Percentiles rank a stretch among this genome's conserved stretches.
Conservation (phyloP, 768 basidiomycete species). For the Xerocomus spinulosus region DNA sequence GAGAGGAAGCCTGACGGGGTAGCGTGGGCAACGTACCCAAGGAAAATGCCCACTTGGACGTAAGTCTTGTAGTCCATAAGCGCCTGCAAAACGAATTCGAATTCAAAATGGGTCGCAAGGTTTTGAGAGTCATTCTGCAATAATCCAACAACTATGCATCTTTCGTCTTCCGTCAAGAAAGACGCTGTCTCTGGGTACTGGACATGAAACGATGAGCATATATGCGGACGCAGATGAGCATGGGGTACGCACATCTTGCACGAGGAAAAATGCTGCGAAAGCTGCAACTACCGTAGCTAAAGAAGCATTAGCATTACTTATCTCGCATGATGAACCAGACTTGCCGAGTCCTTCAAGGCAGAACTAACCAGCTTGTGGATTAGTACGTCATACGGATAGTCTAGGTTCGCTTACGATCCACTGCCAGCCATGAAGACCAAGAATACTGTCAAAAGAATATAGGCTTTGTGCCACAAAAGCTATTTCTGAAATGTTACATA, state of each 20-base stretch:
- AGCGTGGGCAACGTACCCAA: not conserved
- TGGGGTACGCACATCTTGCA: not conserved
- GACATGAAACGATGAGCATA: not conserved
- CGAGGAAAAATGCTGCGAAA: not conserved
- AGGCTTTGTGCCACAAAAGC: not conserved
- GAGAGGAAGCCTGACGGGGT: not conserved
- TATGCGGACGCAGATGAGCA: not conserved
- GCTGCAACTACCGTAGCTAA: not conserved
- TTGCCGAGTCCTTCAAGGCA: not conserved
- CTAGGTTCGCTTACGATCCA: too few species aligned
- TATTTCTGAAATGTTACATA: not conserved
- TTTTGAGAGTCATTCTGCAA: not conserved
- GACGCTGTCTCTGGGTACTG: not conserved
- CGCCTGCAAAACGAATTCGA: not conserved
- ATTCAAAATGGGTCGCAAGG: not conserved
- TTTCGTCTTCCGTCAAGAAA: not conserved
- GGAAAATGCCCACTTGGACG: not conserved
- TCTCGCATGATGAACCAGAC: not conserved
- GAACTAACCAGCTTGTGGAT: not conserved
- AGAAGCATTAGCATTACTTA: not conserved
- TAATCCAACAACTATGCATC: not conserved
- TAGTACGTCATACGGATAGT: not conserved
- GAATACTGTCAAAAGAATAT: not conserved
- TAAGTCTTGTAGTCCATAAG: conserved; percentile 1
- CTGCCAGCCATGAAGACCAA: not conserved